Base-by-base conservation (phyloP, 257 asterid genomes). In the Nicotiana sylvestris region DNA sequence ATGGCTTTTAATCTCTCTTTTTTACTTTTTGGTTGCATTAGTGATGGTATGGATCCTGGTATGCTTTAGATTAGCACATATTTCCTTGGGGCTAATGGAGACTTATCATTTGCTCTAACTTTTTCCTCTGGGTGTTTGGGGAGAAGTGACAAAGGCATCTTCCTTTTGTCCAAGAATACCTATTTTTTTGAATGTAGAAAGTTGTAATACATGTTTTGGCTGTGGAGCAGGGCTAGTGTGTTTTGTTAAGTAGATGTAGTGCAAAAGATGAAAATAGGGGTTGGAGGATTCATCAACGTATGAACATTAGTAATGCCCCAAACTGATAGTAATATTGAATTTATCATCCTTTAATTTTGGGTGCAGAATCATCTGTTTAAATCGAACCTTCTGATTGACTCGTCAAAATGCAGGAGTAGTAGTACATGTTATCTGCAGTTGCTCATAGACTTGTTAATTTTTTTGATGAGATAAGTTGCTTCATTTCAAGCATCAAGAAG, bases 231-330 rank as follows among this genome's bases (percentile, higher is more conserved):
- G n/a, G 49, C 25, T 66, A 66, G 51, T n/a, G 4, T 33, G 76
- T 33, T 32, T 66, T 33, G 49, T 66, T 33, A 7, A 66, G 49
- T 33, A 16, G 76, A 16, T 16, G 35, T 16, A 27, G 27, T 66
- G 1, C 27, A 32, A 15, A 74, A 12, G 64, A 74, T 74, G 64
- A 27, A 37, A 74, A 53, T 49, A 49, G 10, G 51, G 27, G 61
- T 21, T 49, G 43, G 80, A 74, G 62, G 27, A 7, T 74, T 74
- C 62, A 74, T 74, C 62, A 51, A 74, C n/a, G 51, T 74, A 61
- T 49, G 80, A 74, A 27, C 15, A 49, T 46, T 72, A 74, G 80
- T 49, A 74, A 72, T 72, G 79, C 39, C 39, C 79, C 57, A 6
- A 46, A 49, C 27, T 2, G 51, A 49, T 7, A 25, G 49, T 72